Conservation (phyloP, 208 protist species). For the Wallacemonas sp. region DNA sequence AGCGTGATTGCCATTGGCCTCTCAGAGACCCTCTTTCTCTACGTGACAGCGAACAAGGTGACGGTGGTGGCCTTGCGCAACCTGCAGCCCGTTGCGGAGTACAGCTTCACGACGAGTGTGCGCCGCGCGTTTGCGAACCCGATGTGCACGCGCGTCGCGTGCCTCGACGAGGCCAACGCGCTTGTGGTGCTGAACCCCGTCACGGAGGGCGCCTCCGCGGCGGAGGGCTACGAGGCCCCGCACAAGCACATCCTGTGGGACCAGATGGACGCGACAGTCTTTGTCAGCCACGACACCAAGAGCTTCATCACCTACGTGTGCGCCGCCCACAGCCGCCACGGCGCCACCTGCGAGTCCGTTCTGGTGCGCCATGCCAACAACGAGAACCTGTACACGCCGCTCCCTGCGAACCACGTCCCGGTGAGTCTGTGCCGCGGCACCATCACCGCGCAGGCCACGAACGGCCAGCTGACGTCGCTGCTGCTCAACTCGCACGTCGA, state of each 20-base stretch:
- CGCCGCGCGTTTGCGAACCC: constrained; percentile 84
- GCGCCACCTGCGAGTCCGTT: constrained; percentile 83
- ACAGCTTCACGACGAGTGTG: constrained; percentile 60
- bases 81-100: constrained; percentile 87
- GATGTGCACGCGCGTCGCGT: constrained; percentile 90
- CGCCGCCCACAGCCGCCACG: constrained; percentile 83
- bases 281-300: constrained; percentile 75
- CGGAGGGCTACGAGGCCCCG: constrained; percentile 68
- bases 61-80: constrained; percentile 86
- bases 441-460: constrained; percentile 77
- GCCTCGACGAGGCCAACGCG: constrained; percentile 84
- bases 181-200: constrained; percentile 93
- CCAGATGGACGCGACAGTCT: constrained; percentile 86
- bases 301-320: constrained; percentile 91
- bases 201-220: constrained; percentile 75
- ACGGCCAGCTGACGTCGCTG: constrained; percentile 67
- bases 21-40: constrained; percentile 93
- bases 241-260: constrained; percentile 93
- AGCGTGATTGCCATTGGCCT: constrained; percentile 84
- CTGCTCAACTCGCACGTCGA: constrained; percentile 79
- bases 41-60: constrained; percentile 84
- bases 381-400: constrained; percentile 71
- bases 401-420: constrained; percentile 69
- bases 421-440: constrained; percentile 81
- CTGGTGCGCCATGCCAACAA: constrained; percentile 57